These are phyloP conservation scores for Podospora pseudoanserina DNA, from an alignment of 495 filamentous ascomycete species.

Conservation along the genomic window DNA sequence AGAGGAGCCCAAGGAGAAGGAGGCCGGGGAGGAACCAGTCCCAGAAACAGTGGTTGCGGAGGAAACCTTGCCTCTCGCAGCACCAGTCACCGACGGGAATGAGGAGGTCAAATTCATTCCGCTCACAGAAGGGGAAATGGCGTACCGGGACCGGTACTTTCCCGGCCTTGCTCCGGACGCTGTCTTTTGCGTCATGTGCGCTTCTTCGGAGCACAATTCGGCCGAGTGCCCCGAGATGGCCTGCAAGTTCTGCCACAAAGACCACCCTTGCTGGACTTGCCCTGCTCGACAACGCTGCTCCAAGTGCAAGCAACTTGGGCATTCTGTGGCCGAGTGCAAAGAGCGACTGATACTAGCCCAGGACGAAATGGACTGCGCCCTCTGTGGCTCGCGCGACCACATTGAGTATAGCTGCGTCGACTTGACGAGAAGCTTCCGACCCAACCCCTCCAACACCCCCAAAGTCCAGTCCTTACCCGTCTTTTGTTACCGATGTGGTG, in stretches of 20 bases:
- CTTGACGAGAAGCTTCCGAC: conserved; percentile 39
- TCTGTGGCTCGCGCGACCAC: conserved; percentile 35
- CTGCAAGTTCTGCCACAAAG: conserved; percentile 37
- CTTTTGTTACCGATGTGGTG: conserved; percentile 44
- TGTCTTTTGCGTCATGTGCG: conserved; percentile 39
- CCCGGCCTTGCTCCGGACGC: conserved; percentile 31
- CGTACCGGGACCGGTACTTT: conserved; percentile 37
- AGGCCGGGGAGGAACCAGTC: not conserved
- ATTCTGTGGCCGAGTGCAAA: conserved; percentile 27
- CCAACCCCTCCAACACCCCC: conserved; percentile 17
- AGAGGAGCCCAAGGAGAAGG: not conserved
- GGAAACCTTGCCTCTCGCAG: not conserved
- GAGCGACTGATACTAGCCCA: conserved; percentile 34
- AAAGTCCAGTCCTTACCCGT: conserved; percentile 39
- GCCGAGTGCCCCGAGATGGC: conserved; percentile 30
- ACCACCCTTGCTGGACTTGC: conserved; percentile 36
- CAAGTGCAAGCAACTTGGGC: conserved; percentile 41
- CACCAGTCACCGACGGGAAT: not conserved
- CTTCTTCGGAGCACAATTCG: conserved; percentile 32
- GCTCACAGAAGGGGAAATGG: conserved; percentile 22
- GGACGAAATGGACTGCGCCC: conserved; percentile 36
- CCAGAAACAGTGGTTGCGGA: not conserved
- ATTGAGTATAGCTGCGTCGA: conserved; percentile 32
- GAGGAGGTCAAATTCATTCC: not conserved
- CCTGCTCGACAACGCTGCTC: conserved; percentile 36